Conservation (phyloP, 805 yeast species). For the Zygotorulaspora sp. region DNA sequence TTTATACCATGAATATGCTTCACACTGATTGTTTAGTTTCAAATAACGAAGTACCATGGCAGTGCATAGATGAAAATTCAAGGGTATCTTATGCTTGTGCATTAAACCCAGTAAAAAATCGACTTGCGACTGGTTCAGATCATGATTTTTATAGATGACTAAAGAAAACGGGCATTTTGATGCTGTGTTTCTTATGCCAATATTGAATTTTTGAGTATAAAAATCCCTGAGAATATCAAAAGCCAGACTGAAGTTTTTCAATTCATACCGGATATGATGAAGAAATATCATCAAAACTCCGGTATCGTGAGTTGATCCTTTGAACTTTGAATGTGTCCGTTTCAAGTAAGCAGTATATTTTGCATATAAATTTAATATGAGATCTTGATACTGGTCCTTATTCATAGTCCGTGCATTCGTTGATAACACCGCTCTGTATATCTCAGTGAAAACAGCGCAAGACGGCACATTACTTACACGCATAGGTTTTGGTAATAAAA, state of each 20-base stretch:
- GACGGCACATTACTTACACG: slow-evolving; percentile 13
- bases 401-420: slow-evolving; percentile 13
- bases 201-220: slow-evolving; percentile 12
- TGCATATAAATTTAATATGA: slow-evolving; percentile 19
- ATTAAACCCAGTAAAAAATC: slow-evolving; percentile 19
- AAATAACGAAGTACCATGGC: slow-evolving; percentile 25
- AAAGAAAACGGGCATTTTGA: slow-evolving; percentile 25
- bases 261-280: slow-evolving; percentile 15
- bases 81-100: slow-evolving; percentile 20
- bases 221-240: slow-evolving; percentile 25
- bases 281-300: slow-evolving; percentile 24
- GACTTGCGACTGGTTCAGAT: slow-evolving; percentile 19
- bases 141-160: slow-evolving; percentile 21
- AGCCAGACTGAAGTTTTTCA: slow-evolving; percentile 24
- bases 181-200: slow-evolving; percentile 13
- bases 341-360: slow-evolving; percentile 14
- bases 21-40: slow-evolving; percentile 15
- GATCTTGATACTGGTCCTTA: slow-evolving; percentile 13
- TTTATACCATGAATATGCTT: slow-evolving; percentile 30
- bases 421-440: slow-evolving; percentile 23
- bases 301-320: slow-evolving; percentile 16
- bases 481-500: slow-evolving; percentile 13
- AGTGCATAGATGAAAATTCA: slow-evolving; percentile 27
- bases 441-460: slow-evolving; percentile 20
- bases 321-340: slow-evolving; percentile 1